Evolutionary conservation across 2,329 filamentous ascomycete genomes (phyloP).

Genomic region (Drechslera avenae): DNA sequence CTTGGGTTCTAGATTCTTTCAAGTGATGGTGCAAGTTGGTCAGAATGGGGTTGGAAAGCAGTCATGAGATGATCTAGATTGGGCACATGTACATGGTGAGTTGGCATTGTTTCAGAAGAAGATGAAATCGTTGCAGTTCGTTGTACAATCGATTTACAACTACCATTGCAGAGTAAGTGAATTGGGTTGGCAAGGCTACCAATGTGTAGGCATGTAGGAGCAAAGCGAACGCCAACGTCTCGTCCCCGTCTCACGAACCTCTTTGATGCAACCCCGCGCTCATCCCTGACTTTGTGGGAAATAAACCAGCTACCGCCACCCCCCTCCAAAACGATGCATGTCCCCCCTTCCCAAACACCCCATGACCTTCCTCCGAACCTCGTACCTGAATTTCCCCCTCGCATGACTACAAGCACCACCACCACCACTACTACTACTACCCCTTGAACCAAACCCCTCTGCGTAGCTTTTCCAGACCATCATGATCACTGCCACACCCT

Average conservation of each 20-base stretch:
- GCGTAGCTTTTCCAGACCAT: conserved; percentile 10
- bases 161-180: too few species aligned
- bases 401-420: not conserved
- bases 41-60: too few species aligned
- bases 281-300: not conserved
- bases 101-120: too few species aligned
- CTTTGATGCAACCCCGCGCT: not conserved
- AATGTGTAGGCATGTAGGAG: too few species aligned
- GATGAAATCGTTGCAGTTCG: too few species aligned
- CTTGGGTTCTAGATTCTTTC: conserved; percentile 1
- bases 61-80: too few species aligned
- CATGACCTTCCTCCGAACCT: not conserved
- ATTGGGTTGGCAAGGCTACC: too few species aligned
- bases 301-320: too few species aligned
- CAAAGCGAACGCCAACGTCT: not conserved
- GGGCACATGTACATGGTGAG: too few species aligned
- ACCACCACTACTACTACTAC: too few species aligned
- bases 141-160: too few species aligned
- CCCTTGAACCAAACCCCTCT: conserved; percentile 5
- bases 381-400: conserved; percentile 2
- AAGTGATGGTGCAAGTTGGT: not conserved
- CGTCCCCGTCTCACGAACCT: not conserved
- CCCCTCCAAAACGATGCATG: too few species aligned
- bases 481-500: not conserved
- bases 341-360: not conserved